A percentile compares a stretch with the other conserved stretches of the same genome.
Conservation (phyloP, 1,284 basidiomycete species). For the Leccinum subrobustum region DNA sequence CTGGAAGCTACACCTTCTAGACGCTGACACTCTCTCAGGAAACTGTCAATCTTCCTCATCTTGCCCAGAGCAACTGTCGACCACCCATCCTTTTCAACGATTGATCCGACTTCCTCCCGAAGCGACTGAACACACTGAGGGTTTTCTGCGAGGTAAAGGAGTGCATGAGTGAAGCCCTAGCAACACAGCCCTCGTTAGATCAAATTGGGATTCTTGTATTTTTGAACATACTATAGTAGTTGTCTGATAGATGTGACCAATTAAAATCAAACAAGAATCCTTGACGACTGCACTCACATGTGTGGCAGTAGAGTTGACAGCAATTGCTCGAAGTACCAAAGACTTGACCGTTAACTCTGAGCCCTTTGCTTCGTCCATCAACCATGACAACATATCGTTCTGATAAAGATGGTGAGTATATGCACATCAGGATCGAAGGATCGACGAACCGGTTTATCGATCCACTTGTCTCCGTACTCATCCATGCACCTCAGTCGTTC, state of each 20-base stretch:
- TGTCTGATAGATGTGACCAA: not conserved
- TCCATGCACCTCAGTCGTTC: slow-evolving; percentile 34
- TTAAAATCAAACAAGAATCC: too few relatives aligned
- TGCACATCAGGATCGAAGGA: slow-evolving; percentile 17
- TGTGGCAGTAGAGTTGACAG: slow-evolving; percentile 40
- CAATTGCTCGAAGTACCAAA: slow-evolving; percentile 30
- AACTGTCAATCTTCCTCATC: slow-evolving; percentile 48
- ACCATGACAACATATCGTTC: slow-evolving; percentile 38
- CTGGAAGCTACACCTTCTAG: slow-evolving; percentile 22
- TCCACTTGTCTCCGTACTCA: slow-evolving; percentile 37
- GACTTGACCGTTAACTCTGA: slow-evolving; percentile 3
- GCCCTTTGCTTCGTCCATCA: slow-evolving; percentile 39
- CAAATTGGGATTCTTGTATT: not conserved
- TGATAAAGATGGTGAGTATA: not conserved
- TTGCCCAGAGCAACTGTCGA: slow-evolving; percentile 39
- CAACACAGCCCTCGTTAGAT: not conserved
- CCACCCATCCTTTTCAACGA: slow-evolving; percentile 41
- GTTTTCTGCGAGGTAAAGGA: slow-evolving; percentile 37
- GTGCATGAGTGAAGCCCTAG: slow-evolving; percentile 34
- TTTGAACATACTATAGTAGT: not conserved
- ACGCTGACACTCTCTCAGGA: slow-evolving; percentile 44
- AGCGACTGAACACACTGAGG: slow-evolving; percentile 18
- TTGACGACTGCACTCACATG: slow-evolving; percentile 24
- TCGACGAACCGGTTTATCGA: slow-evolving; percentile 37
- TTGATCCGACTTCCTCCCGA: slow-evolving; percentile 14